Evolutionary conservation across 371 early-diverging fungal genomes (phyloP), one percentile per base, ranked within the genome.

Genomic region (Scutellospora calospora): DNA sequence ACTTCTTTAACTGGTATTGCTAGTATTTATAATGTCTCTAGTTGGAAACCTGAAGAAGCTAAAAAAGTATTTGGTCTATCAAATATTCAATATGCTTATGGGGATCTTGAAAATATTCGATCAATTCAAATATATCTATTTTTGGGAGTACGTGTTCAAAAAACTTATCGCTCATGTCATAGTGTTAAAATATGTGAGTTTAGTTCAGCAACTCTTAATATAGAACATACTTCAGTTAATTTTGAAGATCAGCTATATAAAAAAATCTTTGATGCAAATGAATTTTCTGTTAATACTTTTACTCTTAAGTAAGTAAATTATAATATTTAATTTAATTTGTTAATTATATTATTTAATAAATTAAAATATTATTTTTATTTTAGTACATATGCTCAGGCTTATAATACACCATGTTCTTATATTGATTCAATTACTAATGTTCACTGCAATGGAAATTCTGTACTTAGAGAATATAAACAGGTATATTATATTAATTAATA

Each of bases 11-110:
- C 22, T 38, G 62, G 49, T 41, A 8, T 62, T 25, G 49, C 62
- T 3, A 60, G 51, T 62, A 9, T 62, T 2, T 76, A 76, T 22
- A 63, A 76, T 76, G 20, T 76, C 18, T 59, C 38, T 3, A 63
- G 49, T 22, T 76, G 27, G 62, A 38, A 76, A 2, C 16, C 6
- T 3, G 4, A 9, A 22, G 25, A 62, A 25, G 57, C 57, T 22
- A 18, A 55, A 74, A 45, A 74, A n/a, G n/a, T 12, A 0, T 33
- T 52, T 55, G 6, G 5, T 20, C 31, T 74, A 11, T 22, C 3
- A 20, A 55, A 74, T 35, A 63, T 77, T 5, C 51, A 76, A 29
- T 76, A 62, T 63, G 18, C 29, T 1, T 25, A 51, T 62, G 25
- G 22, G 25, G 41, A 29, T 5, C 25, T 14, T 57, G 75, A 22